Percentiles rank a stretch among this genome's conserved stretches.
Conservation (phyloP, 2,329 filamentous ascomycete species). For the Hypomyces perniciosus region DNA sequence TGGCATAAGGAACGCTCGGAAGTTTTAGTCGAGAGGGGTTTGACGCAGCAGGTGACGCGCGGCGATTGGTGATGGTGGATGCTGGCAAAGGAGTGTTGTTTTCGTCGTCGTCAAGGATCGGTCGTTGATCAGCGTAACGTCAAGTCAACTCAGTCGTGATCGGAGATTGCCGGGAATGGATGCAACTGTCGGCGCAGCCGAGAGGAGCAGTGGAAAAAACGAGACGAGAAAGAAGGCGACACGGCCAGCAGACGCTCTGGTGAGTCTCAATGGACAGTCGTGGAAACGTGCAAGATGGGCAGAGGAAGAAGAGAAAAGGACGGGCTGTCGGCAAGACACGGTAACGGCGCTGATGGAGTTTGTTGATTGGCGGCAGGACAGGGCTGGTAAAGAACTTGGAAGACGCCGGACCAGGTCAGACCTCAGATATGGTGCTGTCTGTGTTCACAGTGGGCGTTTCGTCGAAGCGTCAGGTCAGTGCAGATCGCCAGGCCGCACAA, state of each 20-base stretch:
- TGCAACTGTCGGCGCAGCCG: conserved; percentile 10
- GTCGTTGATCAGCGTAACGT: conserved; percentile 1
- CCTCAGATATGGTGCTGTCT: neutral
- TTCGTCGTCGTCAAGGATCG: neutral
- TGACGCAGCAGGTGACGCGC: neutral
- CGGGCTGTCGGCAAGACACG: conserved; percentile 1
- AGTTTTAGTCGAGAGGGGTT: neutral
- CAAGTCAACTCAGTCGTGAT: neutral
- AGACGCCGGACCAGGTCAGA: neutral
- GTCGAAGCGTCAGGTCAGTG: conserved; percentile 6
- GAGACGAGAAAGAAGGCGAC: conserved; percentile 1
- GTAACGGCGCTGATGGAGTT: conserved; percentile 6
- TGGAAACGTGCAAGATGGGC: conserved; percentile 7
- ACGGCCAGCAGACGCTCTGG: neutral
- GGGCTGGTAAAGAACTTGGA: conserved; percentile 3
- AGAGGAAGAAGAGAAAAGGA: conserved; percentile 1
- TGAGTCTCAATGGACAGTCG: conserved; percentile 1
- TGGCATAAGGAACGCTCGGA: conserved; percentile 54
- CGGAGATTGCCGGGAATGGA: neutral
- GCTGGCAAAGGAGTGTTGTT: conserved; percentile 6
- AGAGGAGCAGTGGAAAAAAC: conserved; percentile 1
- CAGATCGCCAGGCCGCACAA: conserved; percentile 6
- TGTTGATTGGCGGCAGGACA: neutral
- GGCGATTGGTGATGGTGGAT: conserved; percentile 1
- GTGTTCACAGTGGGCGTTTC: conserved; percentile 4